These are phyloP conservation scores for Paxillus rubicundulus DNA, from an alignment of 768 basidiomycete genomes.

Conservation along the genomic window DNA sequence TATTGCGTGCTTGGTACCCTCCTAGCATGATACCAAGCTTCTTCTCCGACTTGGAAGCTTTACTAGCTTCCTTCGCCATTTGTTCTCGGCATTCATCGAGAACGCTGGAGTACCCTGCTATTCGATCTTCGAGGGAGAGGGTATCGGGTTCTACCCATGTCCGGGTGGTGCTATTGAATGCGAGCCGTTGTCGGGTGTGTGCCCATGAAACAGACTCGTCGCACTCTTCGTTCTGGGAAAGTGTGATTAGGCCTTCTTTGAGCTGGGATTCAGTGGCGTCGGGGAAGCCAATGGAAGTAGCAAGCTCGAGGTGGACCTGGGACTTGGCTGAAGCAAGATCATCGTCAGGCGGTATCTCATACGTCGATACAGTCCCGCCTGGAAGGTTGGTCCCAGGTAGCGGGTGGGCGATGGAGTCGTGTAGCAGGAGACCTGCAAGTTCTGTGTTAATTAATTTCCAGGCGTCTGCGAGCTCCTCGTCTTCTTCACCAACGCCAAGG, in stretches of 20 bases:
- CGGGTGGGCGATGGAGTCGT: slow-evolving; percentile 86
- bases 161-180: slow-evolving; percentile 53
- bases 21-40: slow-evolving; percentile 83
- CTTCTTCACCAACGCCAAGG: slow-evolving; percentile 50
- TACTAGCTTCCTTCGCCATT: slow-evolving; percentile 80
- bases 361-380: slow-evolving; percentile 66
- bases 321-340: slow-evolving; percentile 66
- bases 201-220: slow-evolving; percentile 73
- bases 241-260: slow-evolving; percentile 66
- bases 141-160: slow-evolving; percentile 65
- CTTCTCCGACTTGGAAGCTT: slow-evolving; percentile 85
- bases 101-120: slow-evolving; percentile 60
- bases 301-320: slow-evolving; percentile 79
- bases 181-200: slow-evolving; percentile 55
- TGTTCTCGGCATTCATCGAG: slow-evolving; percentile 61
- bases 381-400: slow-evolving; percentile 82
- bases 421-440: slow-evolving; percentile 72
- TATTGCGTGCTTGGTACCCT: slow-evolving; percentile 83
- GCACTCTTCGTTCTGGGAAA: slow-evolving; percentile 58
- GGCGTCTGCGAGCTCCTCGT: slow-evolving; percentile 46
- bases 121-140: slow-evolving; percentile 58
- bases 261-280: slow-evolving; percentile 77
- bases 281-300: slow-evolving; percentile 77
- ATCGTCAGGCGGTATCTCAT: slow-evolving; percentile 76
- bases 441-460: slow-evolving; percentile 73